Evolutionary conservation across 2,329 filamentous ascomycete species (phyloP), one percentile per base, ranked within the genome.

Genomic region (Apiospora aurea): DNA sequence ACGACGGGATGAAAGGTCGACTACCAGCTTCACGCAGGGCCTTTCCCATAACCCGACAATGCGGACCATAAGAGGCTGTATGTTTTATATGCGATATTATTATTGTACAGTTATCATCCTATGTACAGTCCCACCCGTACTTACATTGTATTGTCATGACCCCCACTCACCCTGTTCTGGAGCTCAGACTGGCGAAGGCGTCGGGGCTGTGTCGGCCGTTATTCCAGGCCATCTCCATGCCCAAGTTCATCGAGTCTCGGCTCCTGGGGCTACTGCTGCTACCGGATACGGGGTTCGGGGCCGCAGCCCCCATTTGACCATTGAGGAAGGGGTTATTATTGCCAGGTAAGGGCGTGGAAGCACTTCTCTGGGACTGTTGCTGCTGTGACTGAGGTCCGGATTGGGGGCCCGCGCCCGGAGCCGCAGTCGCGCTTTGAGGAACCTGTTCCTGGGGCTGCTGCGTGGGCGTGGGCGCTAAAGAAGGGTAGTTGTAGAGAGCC

Each of bases 191-290:
- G 2, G 93, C 90, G 85, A 95, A 95, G 18, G 93, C 93, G 81
- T 95, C 93, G 4, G 93, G 93, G 76, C 92, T 94, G 78, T 95
- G 93, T 57, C 93, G 85, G 13, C 93, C 93, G 76, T 91, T 92
- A 77, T 86, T 86, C 89, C 89, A 91, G 66, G 88, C 87, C 85
- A 91, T 88, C 71, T 89, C 89, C 80, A 90, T 85, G 53, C 92
- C 88, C 75, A 90, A 86, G 71, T 86, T 89, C 80, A 94, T 89
- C 80, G 93, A 95, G 78, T 95, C 93, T 68, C 92, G 88, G 77
- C 92, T 95, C 80, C 83, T 89, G 82, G 78, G 88, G 77, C 79
- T 78, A 70, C 70, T 74, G 74, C 74, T 29, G 75, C 69, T 74
- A 74, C 74, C 34, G 75, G 76, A 75, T 5, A 75, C 70, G 44